Evolutionary conservation across 345 rosid genomes (phyloP).

Genomic region (Eucalyptus lansdowneana): DNA sequence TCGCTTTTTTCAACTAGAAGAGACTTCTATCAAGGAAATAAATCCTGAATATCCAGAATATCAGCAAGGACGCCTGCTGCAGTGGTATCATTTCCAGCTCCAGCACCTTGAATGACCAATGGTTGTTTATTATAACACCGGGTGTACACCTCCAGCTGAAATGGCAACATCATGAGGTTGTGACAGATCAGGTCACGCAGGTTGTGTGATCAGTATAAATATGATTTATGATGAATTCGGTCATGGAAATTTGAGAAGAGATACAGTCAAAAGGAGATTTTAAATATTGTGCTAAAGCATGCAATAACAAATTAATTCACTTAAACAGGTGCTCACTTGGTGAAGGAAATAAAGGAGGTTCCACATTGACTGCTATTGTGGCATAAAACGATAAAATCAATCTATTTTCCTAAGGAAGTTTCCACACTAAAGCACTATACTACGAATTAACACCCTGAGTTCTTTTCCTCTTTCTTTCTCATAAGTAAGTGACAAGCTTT

Average conservation of each 20-base stretch:
- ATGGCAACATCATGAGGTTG: not conserved
- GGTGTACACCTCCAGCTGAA: conserved; percentile 76
- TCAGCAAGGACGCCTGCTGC: conserved; percentile 94
- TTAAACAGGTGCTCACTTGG: not conserved
- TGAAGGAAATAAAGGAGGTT: not conserved
- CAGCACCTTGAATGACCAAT: conserved; percentile 92
- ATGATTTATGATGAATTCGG: not conserved
- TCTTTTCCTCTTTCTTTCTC: not conserved
- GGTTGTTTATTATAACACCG: conserved; percentile 77
- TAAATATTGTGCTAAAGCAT: not conserved
- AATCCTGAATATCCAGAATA: conserved; percentile 81
- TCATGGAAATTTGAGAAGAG: not conserved
- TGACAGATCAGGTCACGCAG: not conserved
- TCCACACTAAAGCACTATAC: not conserved
- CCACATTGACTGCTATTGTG: not conserved
- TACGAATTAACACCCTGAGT: not conserved
- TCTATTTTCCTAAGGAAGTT: not conserved
- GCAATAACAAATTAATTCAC: not conserved
- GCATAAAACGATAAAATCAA: not conserved
- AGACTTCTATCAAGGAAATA: conserved; percentile 26
- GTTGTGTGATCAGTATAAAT: not conserved
- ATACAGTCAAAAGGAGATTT: not conserved
- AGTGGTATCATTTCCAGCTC: conserved; percentile 93
- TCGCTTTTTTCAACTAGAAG: not conserved
- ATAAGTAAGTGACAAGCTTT: not conserved